Base-by-base conservation (phyloP, 164 flowering plant genomes). In the Nymphaea thermarum region DNA sequence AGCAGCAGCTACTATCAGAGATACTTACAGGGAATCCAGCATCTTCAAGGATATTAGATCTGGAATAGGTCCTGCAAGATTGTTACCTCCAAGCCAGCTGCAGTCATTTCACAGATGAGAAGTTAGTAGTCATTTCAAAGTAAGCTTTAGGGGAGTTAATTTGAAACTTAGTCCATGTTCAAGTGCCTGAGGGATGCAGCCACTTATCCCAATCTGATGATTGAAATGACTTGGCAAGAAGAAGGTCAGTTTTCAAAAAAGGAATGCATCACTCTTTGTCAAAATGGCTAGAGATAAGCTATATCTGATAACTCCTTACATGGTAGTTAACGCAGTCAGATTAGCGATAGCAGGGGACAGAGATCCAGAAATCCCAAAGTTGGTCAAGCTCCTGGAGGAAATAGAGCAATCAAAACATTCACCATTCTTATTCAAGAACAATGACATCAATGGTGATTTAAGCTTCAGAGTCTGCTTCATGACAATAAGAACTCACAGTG, bases 31-130 rank as follows among this genome's bases (percentile, higher is more conserved):
- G 43, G 87, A 78, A 74, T 74, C 72, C 42, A 90, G 77, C 14
- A 47, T 62, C 64, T 76, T 77, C 82, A 88, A 42, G 41, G 73
- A 2, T 55, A 80, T 68, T 80, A 88, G 43, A n/a, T 88, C 82
- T 41, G 94, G 97, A 65, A 90, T 80, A 45, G 69, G 3, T 43
- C 95, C 93, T 25, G 84, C 53, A 62, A 90, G 77, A 47, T 82
- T 78, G 79, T 90, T 88, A 6, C 79, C 78, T 7, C 95, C 85
- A 6, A 87, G 80, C 83, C 82, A 82, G 15, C 95, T 90, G 73
- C 55, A 66, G 60, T 66, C 4, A 43, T 14, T 63, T 17, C 6
- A 63, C 61, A 11, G 42, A 25, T 71, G n/a, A n/a, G 44, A 64
- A 64, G 18, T 64, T 42, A 8, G 42, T 36, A 64, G 42, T 6